phyloP scores from a whole-genome alignment of 1,284 basidiomycete genomes.

The Rhodotorula mucilaginosa region DNA sequence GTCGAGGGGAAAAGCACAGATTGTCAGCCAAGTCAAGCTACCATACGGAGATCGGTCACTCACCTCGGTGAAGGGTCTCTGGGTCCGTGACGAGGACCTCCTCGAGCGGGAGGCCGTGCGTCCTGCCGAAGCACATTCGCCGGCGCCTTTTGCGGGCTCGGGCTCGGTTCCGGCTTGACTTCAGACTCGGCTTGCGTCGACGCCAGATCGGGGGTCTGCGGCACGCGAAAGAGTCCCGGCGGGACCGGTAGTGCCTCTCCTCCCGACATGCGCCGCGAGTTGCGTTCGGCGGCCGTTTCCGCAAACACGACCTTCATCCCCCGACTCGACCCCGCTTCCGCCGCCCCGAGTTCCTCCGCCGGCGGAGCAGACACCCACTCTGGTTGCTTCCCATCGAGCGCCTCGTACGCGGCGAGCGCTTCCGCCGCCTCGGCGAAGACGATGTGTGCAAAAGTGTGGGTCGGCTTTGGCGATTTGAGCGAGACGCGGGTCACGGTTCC shows the following conservation, averaged over 20 bases:
- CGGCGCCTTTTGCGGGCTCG: neutral
- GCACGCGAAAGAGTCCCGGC: constrained; percentile 11
- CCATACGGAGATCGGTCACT: too few relatives aligned
- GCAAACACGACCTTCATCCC: constrained; percentile 1
- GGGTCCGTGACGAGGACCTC: neutral
- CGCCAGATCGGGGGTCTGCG: constrained; percentile 12
- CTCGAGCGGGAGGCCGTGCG: neutral
- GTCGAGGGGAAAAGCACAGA: too few relatives aligned
- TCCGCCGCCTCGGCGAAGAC: neutral
- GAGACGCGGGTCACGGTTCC: constrained; percentile 1
- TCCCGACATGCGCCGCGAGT: neutral
- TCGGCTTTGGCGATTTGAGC: neutral
- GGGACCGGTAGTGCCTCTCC: neutral
- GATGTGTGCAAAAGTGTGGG: constrained; percentile 10
- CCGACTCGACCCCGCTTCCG: neutral
- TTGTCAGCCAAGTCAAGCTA: too few relatives aligned
- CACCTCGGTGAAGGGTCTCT: too few relatives aligned
- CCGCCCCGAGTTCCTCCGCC: neutral
- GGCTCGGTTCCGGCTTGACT: constrained; percentile 9
- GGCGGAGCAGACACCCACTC: neutral
- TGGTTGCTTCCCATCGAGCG: constrained; percentile 3
- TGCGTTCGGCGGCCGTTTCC: neutral
- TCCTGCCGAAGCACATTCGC: too few relatives aligned
- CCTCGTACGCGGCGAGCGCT: constrained; percentile 7
- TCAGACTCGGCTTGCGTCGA: neutral